A percentile compares a stretch with the other conserved stretches of the same genome.
Conservation (phyloP, 1,139 yeast genomes). For the Candida mesenterica region DNA sequence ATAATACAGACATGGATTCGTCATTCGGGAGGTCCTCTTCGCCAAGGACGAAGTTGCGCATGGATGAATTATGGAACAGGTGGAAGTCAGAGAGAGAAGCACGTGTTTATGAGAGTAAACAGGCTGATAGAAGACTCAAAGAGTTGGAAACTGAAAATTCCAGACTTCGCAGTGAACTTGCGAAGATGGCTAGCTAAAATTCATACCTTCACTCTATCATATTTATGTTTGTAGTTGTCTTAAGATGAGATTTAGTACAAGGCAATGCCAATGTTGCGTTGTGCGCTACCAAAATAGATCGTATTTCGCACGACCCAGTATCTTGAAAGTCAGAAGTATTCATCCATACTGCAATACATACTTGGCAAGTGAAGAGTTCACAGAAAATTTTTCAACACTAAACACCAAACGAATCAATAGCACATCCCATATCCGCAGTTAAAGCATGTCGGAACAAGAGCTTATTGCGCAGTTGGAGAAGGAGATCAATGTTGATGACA, state of each 20-base stretch:
- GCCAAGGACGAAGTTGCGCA: conserved; percentile 46
- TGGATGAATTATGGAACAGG: conserved; percentile 59
- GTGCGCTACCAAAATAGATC: no score
- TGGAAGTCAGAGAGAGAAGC: conserved; percentile 75
- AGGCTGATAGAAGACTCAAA: conserved; percentile 49
- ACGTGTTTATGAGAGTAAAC: conserved; percentile 56
- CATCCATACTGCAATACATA: not conserved
- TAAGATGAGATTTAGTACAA: no score
- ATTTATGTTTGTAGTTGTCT: no score
- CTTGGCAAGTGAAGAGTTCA: conserved; percentile 1
- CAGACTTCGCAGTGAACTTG: conserved; percentile 28
- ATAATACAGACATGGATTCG: conserved; percentile 10
- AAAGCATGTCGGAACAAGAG: conserved; percentile 22
- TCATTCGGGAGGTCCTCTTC: conserved; percentile 14
- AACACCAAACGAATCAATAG: not conserved
- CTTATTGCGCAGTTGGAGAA: conserved; percentile 42
- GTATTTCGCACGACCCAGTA: no score
- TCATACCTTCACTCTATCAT: no score
- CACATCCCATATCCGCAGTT: not conserved
- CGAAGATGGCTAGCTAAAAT: conserved; percentile 7
- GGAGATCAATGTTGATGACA: conserved; percentile 50
- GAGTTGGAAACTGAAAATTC: conserved; percentile 58
- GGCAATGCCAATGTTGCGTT: no score
- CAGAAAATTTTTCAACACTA: conserved; percentile 12
- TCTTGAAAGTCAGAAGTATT: no score